Evolutionary conservation across 139 green algal genomes (phyloP).

Genomic region (Micractinium conductrix): DNA sequence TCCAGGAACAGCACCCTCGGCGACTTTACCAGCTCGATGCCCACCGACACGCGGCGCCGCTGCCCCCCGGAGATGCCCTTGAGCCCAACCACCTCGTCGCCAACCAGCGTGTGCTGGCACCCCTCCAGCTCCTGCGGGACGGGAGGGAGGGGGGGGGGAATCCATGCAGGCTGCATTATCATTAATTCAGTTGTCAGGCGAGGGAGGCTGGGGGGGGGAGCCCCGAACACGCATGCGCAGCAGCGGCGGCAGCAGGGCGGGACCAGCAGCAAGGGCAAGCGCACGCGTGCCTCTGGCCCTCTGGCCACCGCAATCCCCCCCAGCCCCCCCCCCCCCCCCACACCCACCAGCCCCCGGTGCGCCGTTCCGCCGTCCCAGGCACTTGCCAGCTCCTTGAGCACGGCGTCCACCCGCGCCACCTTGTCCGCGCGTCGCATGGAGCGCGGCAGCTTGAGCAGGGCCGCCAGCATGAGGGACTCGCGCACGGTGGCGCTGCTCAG

Average conservation of each 20-base stretch:
- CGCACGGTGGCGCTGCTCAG: slow-evolving; percentile 66
- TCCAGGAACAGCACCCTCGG: slow-evolving; percentile 76
- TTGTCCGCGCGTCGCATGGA: slow-evolving; percentile 50
- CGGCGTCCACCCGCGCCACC: slow-evolving; percentile 56
- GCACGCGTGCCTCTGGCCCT: no score
- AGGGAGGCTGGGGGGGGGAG: no score
- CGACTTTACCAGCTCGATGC: slow-evolving; percentile 79
- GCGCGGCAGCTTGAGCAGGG: slow-evolving; percentile 69
- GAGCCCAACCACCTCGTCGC: slow-evolving; percentile 70
- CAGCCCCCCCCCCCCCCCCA: no score
- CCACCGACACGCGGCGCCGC: slow-evolving; percentile 64
- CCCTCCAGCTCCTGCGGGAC: slow-evolving; percentile 52
- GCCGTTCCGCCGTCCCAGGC: neutral
- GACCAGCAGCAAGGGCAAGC: no score
- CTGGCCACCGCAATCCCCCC: no score
- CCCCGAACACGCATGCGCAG: no score
- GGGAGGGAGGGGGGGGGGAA: no score
- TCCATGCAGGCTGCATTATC: no score
- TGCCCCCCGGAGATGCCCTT: slow-evolving; percentile 80
- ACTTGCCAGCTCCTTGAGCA: slow-evolving; percentile 69
- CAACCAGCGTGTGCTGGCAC: slow-evolving; percentile 70
- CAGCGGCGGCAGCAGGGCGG: neutral
- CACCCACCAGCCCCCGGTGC: neutral
- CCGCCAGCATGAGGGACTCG: slow-evolving; percentile 65
- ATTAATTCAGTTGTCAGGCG: no score